Evolutionary conservation across 352 stramenopile genomes (phyloP), one percentile per base, ranked within the genome.

Genomic region (Thalassiosira hispida): DNA sequence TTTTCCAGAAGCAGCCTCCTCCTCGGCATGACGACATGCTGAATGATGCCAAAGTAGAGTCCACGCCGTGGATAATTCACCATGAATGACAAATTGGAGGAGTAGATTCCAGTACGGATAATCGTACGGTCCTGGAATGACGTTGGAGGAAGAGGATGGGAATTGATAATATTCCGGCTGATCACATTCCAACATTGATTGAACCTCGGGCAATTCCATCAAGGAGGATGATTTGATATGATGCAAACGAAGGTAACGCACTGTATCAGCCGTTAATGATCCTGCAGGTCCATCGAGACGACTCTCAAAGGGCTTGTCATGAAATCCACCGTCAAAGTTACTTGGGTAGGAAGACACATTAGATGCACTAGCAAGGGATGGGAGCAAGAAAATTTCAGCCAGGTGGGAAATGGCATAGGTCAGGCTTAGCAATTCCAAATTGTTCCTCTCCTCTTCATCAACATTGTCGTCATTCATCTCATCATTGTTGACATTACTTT

Each of bases 201-300:
- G 27, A 8, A 86, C 22, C 8, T 65, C 22, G 1, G 38, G 46
- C 22, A 38, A 46, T 20, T 76, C 65, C 31, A 76, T 25, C 18
- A 61, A 29, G 7, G 9, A 18, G 23, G 40, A 38, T 55, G 47
- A 63, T 69, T 31, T 61, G 49, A 77, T 59, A 42, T 87, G 77
- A 82, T 92, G 78, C 14, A 78, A 51, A 23, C 86, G 73, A 23
- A 92, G 65, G 53, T 90, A 92, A 12, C 78, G 76, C 9, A 92
- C 59, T 1, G 79, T 90, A 61, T 92, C 81, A 2, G 84, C 84
- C 0, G 86, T 92, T 18, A 79, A 31, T 38, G 73, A 75, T 55
- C 64, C 73, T 14, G 64, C 23, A 0, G 49, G 56, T 33, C 65
- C 80, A 22, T 84, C 75, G 4, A 83, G 31, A 23, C 51, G 29